Evolutionary conservation across 2,329 filamentous ascomycete genomes (phyloP), one percentile per base, ranked within the genome.

Genomic region (Byssoonygena ceratinophila): DNA sequence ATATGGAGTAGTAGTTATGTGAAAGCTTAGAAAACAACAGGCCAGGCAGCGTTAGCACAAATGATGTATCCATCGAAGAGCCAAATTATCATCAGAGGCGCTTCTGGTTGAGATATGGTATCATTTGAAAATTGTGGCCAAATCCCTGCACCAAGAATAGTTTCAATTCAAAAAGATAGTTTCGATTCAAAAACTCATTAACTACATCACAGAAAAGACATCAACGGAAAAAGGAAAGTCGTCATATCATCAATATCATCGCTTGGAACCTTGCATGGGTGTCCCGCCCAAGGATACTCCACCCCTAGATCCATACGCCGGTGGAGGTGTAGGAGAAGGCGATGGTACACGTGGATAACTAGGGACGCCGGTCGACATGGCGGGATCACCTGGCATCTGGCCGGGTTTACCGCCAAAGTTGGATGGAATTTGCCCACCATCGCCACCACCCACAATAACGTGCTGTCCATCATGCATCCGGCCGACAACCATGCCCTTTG

Each of bases 401-500:
- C 61, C 22, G 52, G 57, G 18, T 49, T 57, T 25, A 56, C n/a
- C n/a, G 22, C n/a, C 44, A 43, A 52, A 9, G 39, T 32, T 45
- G 40, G 12, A 20, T 37, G 59, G 47, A 11, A 65, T 59, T 4
- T 68, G 51, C n/a, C 67, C 60, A 25, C 72, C 72, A 56, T 75
- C 72, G 27, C 71, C 73, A 25, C 63, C 59, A 27, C 73, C 72
- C 9, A 76, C 73, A 27, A 76, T 65, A 9, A 76, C 67, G 58
- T 75, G 68, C 54, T 74, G 64, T 6, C 73, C 73, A 51, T 74
- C 71, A 39, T 67, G 70, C 69, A 75, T 74, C 34, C 67, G 69
- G 20, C 73, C 74, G 32, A 75, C 70, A 2, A 75, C 70, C 92
- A 98, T 97, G 37, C 92, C 89, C 74, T 94, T 96, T 18, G 90